Percentiles rank a stretch among this genome's conserved stretches.
phyloP scores from a whole-genome alignment of 495 filamentous ascomycete species.

The Tuber aestivum region DNA sequence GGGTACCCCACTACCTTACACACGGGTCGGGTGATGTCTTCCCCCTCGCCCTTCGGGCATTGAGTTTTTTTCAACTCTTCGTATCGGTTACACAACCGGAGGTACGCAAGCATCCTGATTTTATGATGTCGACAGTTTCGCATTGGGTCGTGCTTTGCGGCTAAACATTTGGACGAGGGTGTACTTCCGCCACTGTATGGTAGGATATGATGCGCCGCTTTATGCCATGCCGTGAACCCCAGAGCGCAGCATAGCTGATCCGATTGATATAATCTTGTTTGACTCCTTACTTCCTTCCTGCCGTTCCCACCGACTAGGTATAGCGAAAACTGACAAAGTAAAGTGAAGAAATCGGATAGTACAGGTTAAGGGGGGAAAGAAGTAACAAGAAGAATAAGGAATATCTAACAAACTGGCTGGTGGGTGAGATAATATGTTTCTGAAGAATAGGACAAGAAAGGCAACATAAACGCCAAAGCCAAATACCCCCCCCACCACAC shows the following conservation, averaged over 20 bases:
- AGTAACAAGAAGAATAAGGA: neutral
- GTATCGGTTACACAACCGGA: too few relatives aligned
- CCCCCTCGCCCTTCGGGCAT: too few relatives aligned
- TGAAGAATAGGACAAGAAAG: neutral
- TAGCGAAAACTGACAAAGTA: neutral
- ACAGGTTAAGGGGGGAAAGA: neutral
- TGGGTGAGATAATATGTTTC: neutral
- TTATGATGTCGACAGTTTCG: neutral
- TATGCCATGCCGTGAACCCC: neutral
- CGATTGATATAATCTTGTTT: neutral
- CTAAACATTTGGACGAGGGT: neutral
- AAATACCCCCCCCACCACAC: neutral
- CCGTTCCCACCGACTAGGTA: neutral
- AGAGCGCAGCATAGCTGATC: neutral
- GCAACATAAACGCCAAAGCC: neutral
- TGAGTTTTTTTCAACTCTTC: too few relatives aligned
- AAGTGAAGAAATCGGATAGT: neutral
- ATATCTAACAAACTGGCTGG: neutral
- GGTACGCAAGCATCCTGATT: neutral
- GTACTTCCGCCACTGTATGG: neutral
- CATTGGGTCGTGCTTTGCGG: too few relatives aligned
- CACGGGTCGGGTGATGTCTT: too few relatives aligned
- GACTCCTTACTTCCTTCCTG: neutral
- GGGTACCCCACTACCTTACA: too few relatives aligned
- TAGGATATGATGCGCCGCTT: neutral